Conservation (phyloP, 495 filamentous ascomycete genomes). For the Melanomma pulvis-pyrius region DNA sequence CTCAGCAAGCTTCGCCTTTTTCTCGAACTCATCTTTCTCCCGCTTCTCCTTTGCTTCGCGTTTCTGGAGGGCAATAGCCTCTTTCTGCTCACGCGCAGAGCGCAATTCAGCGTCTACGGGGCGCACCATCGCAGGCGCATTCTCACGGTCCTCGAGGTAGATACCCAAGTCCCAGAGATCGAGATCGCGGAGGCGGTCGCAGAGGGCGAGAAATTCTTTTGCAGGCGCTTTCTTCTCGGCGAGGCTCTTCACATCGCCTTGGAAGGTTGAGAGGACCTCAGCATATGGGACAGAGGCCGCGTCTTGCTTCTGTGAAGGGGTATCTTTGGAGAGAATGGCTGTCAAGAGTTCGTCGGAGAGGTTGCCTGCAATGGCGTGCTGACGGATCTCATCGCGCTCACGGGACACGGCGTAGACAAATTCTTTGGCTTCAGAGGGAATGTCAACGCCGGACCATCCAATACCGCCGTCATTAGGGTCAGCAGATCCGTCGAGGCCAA, state of each 20-base stretch:
- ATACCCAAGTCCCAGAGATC: conserved; percentile 79
- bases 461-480: conserved; percentile 62
- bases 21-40: conserved; percentile 56
- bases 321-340: conserved; percentile 28
- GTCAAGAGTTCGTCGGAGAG: conserved; percentile 19
- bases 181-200: conserved; percentile 70
- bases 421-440: conserved; percentile 53
- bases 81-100: conserved; percentile 72
- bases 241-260: conserved; percentile 37
- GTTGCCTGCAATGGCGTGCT: conserved; percentile 39
- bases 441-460: conserved; percentile 79
- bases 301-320: conserved; percentile 23
- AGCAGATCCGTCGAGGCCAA: conserved; percentile 76
- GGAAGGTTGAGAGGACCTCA: conserved; percentile 43
- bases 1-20: conserved; percentile 59
- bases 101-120: conserved; percentile 75
- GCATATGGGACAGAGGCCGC: conserved; percentile 37
- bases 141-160: conserved; percentile 84
- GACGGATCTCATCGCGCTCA: conserved; percentile 44
- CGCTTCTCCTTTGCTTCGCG: conserved; percentile 64
- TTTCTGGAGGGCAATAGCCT: conserved; percentile 56
- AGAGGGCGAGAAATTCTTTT: conserved; percentile 56
- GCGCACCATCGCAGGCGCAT: conserved; percentile 74
- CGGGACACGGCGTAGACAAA: conserved; percentile 43
- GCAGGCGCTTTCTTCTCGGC: conserved; percentile 38